Evolutionary conservation across 148 eudicot genomes (phyloP).

Genomic region (Camellia japonica): DNA sequence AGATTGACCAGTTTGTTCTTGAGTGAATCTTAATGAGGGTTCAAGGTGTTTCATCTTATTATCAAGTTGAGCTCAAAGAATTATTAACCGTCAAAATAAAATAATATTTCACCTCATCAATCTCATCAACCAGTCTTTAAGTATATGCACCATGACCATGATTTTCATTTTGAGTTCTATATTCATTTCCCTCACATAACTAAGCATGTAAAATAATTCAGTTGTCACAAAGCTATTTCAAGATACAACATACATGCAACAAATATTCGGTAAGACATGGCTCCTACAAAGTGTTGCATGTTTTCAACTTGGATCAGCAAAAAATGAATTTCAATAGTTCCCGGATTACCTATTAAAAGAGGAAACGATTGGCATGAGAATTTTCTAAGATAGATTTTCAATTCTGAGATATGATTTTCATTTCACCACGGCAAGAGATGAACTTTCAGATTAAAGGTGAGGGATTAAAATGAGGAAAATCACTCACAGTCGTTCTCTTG

Average conservation of each 20-base stretch:
- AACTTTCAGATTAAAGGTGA: not conserved
- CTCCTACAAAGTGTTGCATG: not conserved
- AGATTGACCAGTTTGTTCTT: no score
- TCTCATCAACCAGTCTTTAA: no score
- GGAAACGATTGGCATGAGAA: not conserved
- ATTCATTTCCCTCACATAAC: not conserved
- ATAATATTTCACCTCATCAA: no score
- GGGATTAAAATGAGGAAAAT: not conserved
- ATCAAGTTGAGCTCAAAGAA: no score
- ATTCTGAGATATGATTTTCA: no score
- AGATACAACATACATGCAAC: not conserved
- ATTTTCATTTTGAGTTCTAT: slow-evolving; percentile 3
- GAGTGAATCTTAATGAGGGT: no score
- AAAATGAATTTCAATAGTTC: not conserved
- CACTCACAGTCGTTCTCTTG: not conserved
- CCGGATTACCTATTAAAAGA: not conserved
- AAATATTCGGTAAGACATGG: not conserved
- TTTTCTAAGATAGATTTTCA: no score
- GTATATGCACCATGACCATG: no score
- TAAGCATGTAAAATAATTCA: not conserved
- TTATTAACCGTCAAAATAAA: no score
- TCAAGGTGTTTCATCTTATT: no score
- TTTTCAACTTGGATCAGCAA: not conserved
- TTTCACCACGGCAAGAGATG: no score
- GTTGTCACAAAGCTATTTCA: not conserved